Conservation (phyloP, 208 protist species). For the Leishmania martiniquensis region DNA sequence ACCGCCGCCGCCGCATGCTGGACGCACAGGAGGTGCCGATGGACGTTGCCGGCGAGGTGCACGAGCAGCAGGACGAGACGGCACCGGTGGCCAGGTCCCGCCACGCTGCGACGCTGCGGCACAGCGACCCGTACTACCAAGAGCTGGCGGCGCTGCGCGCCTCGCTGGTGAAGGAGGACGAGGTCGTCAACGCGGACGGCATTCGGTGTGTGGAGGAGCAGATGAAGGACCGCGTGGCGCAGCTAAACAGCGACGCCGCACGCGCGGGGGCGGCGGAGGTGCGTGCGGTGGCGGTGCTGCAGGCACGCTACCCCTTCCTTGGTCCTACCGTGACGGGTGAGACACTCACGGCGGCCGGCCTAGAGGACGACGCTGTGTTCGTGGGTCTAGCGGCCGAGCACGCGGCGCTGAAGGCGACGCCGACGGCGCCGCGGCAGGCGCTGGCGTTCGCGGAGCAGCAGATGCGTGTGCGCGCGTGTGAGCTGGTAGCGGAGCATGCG, state of each 20-base stretch:
- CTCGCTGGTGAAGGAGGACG: constrained; percentile 25
- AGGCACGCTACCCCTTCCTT: constrained; percentile 5
- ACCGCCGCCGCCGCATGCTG: no score
- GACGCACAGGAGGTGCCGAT: constrained; percentile 20
- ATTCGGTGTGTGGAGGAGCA: constrained; percentile 54
- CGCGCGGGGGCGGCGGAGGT: constrained; percentile 1
- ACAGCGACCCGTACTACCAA: constrained; percentile 49
- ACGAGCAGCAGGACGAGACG: constrained; percentile 16
- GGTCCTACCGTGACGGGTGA: not conserved
- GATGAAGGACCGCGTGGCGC: constrained; percentile 38
- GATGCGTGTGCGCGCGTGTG: constrained; percentile 29
- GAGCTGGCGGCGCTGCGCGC: constrained; percentile 43
- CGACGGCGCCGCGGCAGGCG: not conserved
- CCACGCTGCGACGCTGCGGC: no score
- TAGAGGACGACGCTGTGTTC: constrained; percentile 3
- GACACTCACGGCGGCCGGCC: not conserved
- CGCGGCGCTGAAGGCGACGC: not conserved
- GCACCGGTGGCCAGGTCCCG: no score
- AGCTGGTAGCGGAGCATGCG: constrained; percentile 20
- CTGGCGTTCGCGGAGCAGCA: constrained; percentile 22
- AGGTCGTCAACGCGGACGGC: not conserved
- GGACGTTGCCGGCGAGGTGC: constrained; percentile 21
- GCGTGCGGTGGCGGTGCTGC: not conserved
- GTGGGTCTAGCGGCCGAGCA: not conserved
- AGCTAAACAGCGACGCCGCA: constrained; percentile 34